Evolutionary conservation across 352 stramenopile genomes (phyloP).

Genomic region (Plasmopara halstedii): DNA sequence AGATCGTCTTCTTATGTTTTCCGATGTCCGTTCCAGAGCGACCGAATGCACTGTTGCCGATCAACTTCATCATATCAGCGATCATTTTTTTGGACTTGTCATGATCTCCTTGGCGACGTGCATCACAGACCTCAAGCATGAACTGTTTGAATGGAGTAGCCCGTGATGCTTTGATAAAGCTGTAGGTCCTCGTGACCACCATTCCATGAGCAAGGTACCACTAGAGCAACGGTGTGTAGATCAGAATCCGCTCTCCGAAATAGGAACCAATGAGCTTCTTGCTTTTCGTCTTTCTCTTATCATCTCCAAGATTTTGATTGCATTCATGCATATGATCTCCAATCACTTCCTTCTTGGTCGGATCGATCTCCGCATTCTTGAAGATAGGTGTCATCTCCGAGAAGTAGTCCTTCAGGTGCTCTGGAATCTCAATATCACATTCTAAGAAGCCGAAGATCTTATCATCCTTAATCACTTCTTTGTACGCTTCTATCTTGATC

Average conservation of each 20-base stretch:
- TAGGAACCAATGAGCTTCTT: not conserved
- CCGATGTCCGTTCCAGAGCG: not conserved
- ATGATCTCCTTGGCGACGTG: not conserved
- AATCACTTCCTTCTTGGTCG: not conserved
- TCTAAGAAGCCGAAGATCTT: not conserved
- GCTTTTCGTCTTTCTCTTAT: not conserved
- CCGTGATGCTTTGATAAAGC: not conserved
- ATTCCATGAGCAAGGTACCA: not conserved
- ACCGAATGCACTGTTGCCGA: not conserved
- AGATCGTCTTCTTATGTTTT: not conserved
- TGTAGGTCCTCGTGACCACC: not conserved
- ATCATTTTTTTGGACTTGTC: not conserved
- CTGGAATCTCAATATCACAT: not conserved
- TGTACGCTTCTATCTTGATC: not conserved
- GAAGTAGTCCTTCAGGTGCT: not conserved
- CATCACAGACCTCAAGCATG: not conserved
- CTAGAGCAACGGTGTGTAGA: not conserved
- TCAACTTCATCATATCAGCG: not conserved
- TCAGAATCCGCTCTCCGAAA: not conserved
- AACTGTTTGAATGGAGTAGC: not conserved
- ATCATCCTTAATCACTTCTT: not conserved
- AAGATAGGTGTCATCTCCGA: slow-evolving; percentile 1
- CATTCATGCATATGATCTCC: not conserved
- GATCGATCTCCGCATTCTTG: not conserved
- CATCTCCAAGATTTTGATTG: not conserved